Evolutionary conservation across 768 basidiomycete genomes (phyloP).

Genomic region (Pleurotus giganteus): DNA sequence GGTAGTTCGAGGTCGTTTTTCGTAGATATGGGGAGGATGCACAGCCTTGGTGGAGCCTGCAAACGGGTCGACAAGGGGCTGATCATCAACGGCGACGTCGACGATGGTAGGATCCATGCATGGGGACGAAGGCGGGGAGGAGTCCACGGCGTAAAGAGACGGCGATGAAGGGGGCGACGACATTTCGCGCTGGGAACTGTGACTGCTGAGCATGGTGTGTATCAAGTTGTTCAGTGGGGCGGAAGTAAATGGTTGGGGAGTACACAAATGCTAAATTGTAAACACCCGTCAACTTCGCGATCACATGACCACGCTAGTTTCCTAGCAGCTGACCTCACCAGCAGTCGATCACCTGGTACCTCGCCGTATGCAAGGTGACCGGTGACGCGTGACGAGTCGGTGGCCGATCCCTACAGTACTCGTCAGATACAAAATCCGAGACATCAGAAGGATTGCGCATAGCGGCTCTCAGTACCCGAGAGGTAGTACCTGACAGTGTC

Average conservation of each 20-base stretch:
- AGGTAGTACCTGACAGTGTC: too few relatives aligned
- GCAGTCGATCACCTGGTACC: not conserved
- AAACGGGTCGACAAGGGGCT: slow-evolving; percentile 43
- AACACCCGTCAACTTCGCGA: not conserved
- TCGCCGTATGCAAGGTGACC: not conserved
- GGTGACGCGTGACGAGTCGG: too few relatives aligned
- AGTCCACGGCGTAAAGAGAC: slow-evolving; percentile 22
- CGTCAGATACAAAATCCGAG: too few relatives aligned
- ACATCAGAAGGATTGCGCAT: too few relatives aligned
- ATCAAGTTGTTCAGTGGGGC: too few relatives aligned
- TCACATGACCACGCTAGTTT: slow-evolving; percentile 4
- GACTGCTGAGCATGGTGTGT: slow-evolving; percentile 3
- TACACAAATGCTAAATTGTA: not conserved
- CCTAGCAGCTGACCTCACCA: not conserved
- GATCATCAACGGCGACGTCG: slow-evolving; percentile 12
- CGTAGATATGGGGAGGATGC: slow-evolving; percentile 41
- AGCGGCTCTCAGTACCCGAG: too few relatives aligned
- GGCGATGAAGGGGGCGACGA: slow-evolving; percentile 57
- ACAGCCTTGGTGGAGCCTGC: slow-evolving; percentile 55
- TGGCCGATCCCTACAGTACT: too few relatives aligned
- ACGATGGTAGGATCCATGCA: slow-evolving; percentile 18
- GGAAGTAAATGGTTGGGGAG: not conserved
- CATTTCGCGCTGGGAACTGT: not conserved
- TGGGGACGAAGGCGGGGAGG: slow-evolving; percentile 30
- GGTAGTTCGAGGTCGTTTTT: slow-evolving; percentile 24